Conservation (phyloP, 768 basidiomycete species). For the Plicaturopsis crispa region DNA sequence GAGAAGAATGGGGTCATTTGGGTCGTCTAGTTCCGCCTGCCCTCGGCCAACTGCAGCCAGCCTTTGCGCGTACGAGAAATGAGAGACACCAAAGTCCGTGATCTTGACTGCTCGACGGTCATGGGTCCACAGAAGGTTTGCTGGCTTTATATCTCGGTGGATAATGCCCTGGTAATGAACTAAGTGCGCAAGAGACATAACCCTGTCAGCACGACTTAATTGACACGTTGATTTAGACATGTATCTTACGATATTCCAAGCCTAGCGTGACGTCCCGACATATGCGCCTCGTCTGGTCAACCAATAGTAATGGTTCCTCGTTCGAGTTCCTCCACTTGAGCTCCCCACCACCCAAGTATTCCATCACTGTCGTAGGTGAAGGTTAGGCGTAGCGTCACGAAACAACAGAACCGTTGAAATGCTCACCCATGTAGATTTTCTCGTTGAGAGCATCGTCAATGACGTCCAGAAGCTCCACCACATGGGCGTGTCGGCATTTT, state of each 20-base stretch:
- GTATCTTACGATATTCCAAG: conserved; percentile 84
- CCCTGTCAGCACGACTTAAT: too few relatives aligned
- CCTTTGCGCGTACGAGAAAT: conserved; percentile 86
- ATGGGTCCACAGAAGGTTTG: conserved; percentile 87
- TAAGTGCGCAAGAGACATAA: too few relatives aligned
- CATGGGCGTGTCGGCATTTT: conserved; percentile 84
- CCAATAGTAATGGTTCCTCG: conserved; percentile 66
- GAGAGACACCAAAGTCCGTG: conserved; percentile 96
- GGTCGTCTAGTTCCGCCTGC: conserved; percentile 29
- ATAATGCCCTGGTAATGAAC: conserved; percentile 98
- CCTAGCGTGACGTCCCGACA: conserved; percentile 92
- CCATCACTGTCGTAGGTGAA: too few relatives aligned
- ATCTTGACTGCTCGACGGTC: conserved; percentile 92
- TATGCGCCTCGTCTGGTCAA: conserved; percentile 79
- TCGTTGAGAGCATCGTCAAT: conserved; percentile 87
- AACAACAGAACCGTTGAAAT: too few relatives aligned
- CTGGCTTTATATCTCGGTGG: conserved; percentile 98
- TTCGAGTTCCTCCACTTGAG: conserved; percentile 76
- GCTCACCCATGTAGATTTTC: conserved; percentile 91
- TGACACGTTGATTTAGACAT: conserved; percentile 4
- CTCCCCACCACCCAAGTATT: conserved; percentile 93
- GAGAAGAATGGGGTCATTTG: conserved; percentile 57
- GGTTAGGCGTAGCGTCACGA: too few relatives aligned
- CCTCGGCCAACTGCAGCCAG: conserved; percentile 52
- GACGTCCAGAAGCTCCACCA: conserved; percentile 86